phyloP scores from a whole-genome alignment of 768 basidiomycete species.

The Nevesoporus exiguus region DNA sequence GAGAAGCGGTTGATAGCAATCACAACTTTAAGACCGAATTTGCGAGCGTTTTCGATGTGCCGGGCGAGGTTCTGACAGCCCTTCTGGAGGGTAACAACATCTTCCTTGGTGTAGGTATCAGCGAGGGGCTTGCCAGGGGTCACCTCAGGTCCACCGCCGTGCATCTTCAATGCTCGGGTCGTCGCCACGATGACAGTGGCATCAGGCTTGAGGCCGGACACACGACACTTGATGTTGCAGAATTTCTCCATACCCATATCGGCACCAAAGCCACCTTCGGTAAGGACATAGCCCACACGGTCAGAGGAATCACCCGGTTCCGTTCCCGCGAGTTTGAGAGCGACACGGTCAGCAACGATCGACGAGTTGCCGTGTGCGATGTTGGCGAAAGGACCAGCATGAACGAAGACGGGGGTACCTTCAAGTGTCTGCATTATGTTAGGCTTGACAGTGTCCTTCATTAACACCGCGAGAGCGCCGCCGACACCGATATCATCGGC shows the following conservation, averaged over 20 bases:
- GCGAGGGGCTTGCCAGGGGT: slow-evolving; percentile 92
- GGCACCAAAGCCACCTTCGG: slow-evolving; percentile 97
- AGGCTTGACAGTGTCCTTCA: slow-evolving; percentile 99
- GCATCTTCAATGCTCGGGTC: slow-evolving; percentile 98
- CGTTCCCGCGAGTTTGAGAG: slow-evolving; percentile 93
- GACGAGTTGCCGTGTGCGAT: slow-evolving; percentile 99
- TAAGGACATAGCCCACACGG: slow-evolving; percentile 90
- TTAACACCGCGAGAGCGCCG: slow-evolving; percentile 91
- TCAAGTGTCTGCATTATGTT: slow-evolving; percentile 98
- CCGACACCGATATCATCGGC: slow-evolving; percentile 95
- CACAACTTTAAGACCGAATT: slow-evolving; percentile 95
- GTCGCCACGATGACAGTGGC: slow-evolving; percentile 96
- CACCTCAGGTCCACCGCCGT: slow-evolving; percentile 96
- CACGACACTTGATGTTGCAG: slow-evolving; percentile 98
- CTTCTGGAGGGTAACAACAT: slow-evolving; percentile 82
- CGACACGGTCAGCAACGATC: slow-evolving; percentile 95
- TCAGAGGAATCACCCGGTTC: slow-evolving; percentile 84
- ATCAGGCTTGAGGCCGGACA: slow-evolving; percentile 89
- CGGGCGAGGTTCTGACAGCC: slow-evolving; percentile 91
- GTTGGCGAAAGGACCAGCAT: slow-evolving; percentile 98
- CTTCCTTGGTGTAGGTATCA: slow-evolving; percentile 91
- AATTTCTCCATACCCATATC: slow-evolving; percentile 99
- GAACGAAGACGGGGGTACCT: slow-evolving; percentile 98
- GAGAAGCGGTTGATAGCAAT: slow-evolving; percentile 94
- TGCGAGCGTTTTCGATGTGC: slow-evolving; percentile 92